Conservation (phyloP, 495 filamentous ascomycete genomes). For the Penicillium alfredii region DNA sequence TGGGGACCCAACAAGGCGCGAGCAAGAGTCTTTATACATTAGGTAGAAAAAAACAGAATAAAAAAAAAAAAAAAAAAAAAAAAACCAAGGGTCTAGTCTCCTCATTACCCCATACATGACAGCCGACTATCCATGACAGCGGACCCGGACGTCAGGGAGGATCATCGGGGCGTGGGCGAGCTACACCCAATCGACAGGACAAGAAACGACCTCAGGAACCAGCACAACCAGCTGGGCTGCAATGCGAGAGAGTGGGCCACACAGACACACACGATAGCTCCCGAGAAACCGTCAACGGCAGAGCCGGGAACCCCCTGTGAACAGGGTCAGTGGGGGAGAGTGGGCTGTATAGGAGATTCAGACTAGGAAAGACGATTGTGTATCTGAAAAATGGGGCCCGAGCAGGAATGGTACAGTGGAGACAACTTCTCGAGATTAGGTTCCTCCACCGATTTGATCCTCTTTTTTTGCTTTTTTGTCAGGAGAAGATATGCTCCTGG, state of each 20-base stretch:
- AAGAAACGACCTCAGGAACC: no score
- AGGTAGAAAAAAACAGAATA: neutral
- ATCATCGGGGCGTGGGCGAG: slow-evolving; percentile 30
- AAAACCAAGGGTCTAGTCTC: slow-evolving; percentile 1
- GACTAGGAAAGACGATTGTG: no score
- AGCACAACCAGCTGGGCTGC: slow-evolving; percentile 17
- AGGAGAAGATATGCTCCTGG: slow-evolving; percentile 4
- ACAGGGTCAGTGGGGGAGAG: no score
- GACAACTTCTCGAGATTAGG: slow-evolving; percentile 24
- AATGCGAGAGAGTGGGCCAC: slow-evolving; percentile 12
- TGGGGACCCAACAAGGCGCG: no score
- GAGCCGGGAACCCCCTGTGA: slow-evolving; percentile 4
- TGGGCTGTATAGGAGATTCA: no score
- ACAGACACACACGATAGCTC: slow-evolving; percentile 15
- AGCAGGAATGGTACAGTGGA: slow-evolving; percentile 4
- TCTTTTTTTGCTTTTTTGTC: slow-evolving; percentile 1
- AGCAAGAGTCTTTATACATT: no score
- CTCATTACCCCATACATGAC: slow-evolving; percentile 18
- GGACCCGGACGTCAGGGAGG: slow-evolving; percentile 19
- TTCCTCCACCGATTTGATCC: slow-evolving; percentile 20
- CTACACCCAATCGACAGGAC: no score
- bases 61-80: neutral
- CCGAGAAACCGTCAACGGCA: slow-evolving; percentile 24
- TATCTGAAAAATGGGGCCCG: neutral
- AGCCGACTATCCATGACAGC: slow-evolving; percentile 17